Conservation (phyloP, 306 rosid genomes). For the Myrica gale region DNA sequence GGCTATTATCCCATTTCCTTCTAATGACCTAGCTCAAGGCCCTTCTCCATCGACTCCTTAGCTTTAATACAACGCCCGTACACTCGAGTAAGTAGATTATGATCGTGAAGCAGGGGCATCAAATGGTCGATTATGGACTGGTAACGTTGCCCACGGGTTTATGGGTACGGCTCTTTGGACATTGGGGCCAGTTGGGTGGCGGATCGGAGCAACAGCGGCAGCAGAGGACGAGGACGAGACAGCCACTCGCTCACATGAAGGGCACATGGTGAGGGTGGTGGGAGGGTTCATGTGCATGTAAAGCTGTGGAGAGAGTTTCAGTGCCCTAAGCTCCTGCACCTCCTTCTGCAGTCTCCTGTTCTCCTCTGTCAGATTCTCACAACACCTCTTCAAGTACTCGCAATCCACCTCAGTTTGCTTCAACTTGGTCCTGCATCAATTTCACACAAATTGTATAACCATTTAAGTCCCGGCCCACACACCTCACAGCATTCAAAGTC, state of each 20-base stretch:
- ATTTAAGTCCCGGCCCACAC: no score
- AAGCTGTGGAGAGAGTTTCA: slow-evolving; percentile 80
- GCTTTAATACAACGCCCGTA: slow-evolving; percentile 3
- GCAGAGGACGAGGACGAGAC: slow-evolving; percentile 49
- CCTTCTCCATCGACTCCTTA: neutral
- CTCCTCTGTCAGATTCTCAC: slow-evolving; percentile 81
- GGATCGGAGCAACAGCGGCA: slow-evolving; percentile 5
- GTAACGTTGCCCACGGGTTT: slow-evolving; percentile 68
- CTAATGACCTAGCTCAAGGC: neutral
- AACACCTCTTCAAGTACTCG: slow-evolving; percentile 75
- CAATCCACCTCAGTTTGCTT: slow-evolving; percentile 98
- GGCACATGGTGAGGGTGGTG: slow-evolving; percentile 96
- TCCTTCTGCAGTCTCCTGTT: slow-evolving; percentile 85
- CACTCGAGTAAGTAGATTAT: slow-evolving; percentile 5
- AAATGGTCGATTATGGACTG: slow-evolving; percentile 30
- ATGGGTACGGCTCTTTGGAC: slow-evolving; percentile 44
- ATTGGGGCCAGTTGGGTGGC: slow-evolving; percentile 22
- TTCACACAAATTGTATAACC: neutral
- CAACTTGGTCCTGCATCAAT: slow-evolving; percentile 74
- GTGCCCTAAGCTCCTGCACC: slow-evolving; percentile 88
- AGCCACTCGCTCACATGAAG: slow-evolving; percentile 80
- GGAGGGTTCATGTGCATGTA: slow-evolving; percentile 95
- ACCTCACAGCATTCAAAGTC: no score
- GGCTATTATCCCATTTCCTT: neutral
- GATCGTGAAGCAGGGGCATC: slow-evolving; percentile 29